Evolutionary conservation across 2,329 filamentous ascomycete genomes (phyloP).

Genomic region (Apiospora kogelbergensis): DNA sequence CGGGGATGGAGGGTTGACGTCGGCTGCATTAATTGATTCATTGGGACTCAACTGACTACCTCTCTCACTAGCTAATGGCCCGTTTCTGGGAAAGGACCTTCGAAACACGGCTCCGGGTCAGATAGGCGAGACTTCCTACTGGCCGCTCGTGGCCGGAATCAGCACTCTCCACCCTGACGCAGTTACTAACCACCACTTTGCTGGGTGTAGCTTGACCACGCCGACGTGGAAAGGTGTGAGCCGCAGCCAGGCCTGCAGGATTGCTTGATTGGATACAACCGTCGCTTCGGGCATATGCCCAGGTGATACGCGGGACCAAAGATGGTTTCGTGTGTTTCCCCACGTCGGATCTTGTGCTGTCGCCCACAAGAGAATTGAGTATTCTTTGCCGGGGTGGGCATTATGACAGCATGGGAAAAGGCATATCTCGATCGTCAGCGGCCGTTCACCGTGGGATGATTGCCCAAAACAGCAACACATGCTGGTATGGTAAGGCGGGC

Average conservation of each 20-base stretch:
- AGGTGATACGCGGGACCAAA: neutral
- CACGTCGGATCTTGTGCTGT: neutral
- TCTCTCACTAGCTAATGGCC: neutral
- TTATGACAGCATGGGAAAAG: neutral
- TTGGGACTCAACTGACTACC: neutral
- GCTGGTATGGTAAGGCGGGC: neutral
- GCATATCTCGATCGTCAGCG: neutral
- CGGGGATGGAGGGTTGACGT: constrained; percentile 5
- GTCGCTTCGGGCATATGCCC: neutral
- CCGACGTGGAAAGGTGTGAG: constrained; percentile 10
- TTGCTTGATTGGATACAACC: neutral
- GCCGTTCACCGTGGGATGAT: neutral
- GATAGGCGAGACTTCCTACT: neutral
- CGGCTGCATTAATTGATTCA: constrained; percentile 3
- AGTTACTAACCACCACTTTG: neutral
- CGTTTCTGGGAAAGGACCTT: neutral
- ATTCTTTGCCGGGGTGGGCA: neutral
- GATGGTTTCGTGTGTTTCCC: neutral
- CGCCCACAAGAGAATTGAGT: neutral
- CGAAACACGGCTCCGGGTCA: neutral
- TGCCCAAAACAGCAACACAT: neutral
- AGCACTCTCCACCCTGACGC: constrained; percentile 9
- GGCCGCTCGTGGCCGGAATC: neutral
- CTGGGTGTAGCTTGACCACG: neutral
- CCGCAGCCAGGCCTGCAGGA: neutral